Evolutionary conservation across 306 rosid genomes (phyloP), one percentile per base, ranked within the genome.

Genomic region (Cyclanthera cordifolia): DNA sequence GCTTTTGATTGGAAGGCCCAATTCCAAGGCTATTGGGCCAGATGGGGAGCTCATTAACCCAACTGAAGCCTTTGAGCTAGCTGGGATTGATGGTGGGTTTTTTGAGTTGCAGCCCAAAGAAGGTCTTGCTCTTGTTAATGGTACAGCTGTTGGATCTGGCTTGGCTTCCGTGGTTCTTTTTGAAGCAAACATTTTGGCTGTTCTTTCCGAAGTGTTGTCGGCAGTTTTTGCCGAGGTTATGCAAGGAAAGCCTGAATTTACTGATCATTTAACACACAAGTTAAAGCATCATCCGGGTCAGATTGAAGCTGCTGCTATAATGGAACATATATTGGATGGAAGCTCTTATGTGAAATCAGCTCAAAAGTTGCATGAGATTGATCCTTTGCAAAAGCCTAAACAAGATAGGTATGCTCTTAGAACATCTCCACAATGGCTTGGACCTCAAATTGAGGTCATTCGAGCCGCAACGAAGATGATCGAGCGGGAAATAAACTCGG

Each of bases 241-340:
- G 97, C 88, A 82, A 50, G 97, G 97, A 20, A 91, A 89, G 27
- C 92, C 92, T 0, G 95, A 91, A 39, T 91, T 91, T 67, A 87
- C 96, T 0, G 97, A 91, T 53, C 95, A 91, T 53, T 78, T 91
- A 83, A 89, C 95, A 0, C 97, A 91, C 59, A 91, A 85, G 37
- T 45, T 91, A 76, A 91, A 91, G 72, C 97, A 87, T 66, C 97
- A 91, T 37, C 97, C 97, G 34, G 97, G 97, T 6, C 97, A 91
- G n/a, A 91, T 91, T 76, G 97, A 91, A 70, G 97, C 97, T 53
- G 97, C 95, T 1, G 97, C 97, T 34, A 85, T 91, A 65, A 91
- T 91, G 97, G 97, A 91, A 69, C 95, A 91, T 81, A 87, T 91
- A 72, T 72, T 91, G 11, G 92, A 82, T 69, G 97, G 97, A 39